These are phyloP conservation scores for Moelleriella libera DNA, from an alignment of 2,329 filamentous ascomycete genomes.

Conservation along the genomic window DNA sequence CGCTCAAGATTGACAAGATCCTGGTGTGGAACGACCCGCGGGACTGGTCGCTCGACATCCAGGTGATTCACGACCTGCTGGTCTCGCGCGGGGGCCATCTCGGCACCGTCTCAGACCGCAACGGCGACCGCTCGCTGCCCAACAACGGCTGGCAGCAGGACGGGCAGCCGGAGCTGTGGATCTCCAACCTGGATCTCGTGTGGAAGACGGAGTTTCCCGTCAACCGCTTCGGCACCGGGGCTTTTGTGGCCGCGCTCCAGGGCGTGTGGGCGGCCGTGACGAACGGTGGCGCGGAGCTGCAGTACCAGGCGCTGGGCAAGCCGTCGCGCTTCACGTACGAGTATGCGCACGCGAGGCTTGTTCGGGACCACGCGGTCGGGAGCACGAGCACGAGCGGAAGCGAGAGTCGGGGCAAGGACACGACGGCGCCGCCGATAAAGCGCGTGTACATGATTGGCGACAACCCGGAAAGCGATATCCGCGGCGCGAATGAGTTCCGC, in stretches of 20 bases:
- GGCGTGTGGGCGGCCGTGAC: constrained; percentile 69
- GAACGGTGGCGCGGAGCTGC: constrained; percentile 43
- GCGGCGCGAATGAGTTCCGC: constrained; percentile 65
- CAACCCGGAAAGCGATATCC: constrained; percentile 80
- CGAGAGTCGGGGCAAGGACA: constrained; percentile 6
- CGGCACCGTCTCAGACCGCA: constrained; percentile 64
- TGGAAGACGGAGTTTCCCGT: constrained; percentile 80
- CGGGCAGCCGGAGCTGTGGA: constrained; percentile 68
- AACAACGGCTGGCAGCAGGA: constrained; percentile 74
- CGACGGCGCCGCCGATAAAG: constrained; percentile 46
- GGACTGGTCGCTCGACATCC: constrained; percentile 86
- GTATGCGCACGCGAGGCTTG: constrained; percentile 61
- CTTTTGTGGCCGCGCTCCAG: constrained; percentile 68
- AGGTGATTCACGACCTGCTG: constrained; percentile 72
- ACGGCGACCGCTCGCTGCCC: constrained; percentile 48
- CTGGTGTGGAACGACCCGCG: constrained; percentile 93
- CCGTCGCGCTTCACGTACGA: constrained; percentile 64
- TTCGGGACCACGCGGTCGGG: constrained; percentile 27
- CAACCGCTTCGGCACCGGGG: constrained; percentile 81
- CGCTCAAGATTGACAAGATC: constrained; percentile 73
- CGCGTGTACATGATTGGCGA: constrained; percentile 92
- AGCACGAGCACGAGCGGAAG: not conserved
- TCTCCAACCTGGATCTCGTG: constrained; percentile 79
- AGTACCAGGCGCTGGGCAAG: constrained; percentile 66
- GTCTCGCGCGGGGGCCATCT: constrained; percentile 66